Conservation (phyloP, 805 yeast species). For the Hagleromyces aurorensis region DNA sequence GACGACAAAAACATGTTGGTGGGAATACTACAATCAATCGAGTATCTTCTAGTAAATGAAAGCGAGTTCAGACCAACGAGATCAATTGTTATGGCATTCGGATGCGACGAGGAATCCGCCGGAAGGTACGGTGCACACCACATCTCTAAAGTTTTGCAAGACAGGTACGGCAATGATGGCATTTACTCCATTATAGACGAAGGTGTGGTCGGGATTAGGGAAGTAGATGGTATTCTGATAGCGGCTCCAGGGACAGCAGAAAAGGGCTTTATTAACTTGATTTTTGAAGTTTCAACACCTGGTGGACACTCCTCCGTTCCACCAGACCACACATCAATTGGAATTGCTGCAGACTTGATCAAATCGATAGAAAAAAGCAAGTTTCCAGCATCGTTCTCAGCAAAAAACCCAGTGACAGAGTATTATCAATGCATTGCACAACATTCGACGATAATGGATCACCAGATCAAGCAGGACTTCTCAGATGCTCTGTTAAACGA, state of each 20-base stretch:
- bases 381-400: slow-evolving; percentile 35
- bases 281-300: slow-evolving; percentile 34
- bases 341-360: slow-evolving; percentile 52
- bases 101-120: slow-evolving; percentile 68
- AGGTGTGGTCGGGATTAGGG: slow-evolving; percentile 37
- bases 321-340: slow-evolving; percentile 67
- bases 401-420: slow-evolving; percentile 49
- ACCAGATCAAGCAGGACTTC: slow-evolving; percentile 9
- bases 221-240: slow-evolving; percentile 37
- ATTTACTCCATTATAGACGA: slow-evolving; percentile 61
- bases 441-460: slow-evolving; percentile 11
- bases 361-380: slow-evolving; percentile 47
- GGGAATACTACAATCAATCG: slow-evolving; percentile 54
- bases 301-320: slow-evolving; percentile 58
- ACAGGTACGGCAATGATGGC: slow-evolving; percentile 51
- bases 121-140: slow-evolving; percentile 54
- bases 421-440: slow-evolving; percentile 57
- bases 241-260: slow-evolving; percentile 49
- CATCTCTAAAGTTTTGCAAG: slow-evolving; percentile 39
- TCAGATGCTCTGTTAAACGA: slow-evolving; percentile 10
- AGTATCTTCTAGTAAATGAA: slow-evolving; percentile 37
- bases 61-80: slow-evolving; percentile 45
- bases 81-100: slow-evolving; percentile 54
- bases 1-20: slow-evolving; percentile 67
- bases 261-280: slow-evolving; percentile 42